Evolutionary conservation across 768 basidiomycete genomes (phyloP).

Genomic region (Lactifluus piperatus): DNA sequence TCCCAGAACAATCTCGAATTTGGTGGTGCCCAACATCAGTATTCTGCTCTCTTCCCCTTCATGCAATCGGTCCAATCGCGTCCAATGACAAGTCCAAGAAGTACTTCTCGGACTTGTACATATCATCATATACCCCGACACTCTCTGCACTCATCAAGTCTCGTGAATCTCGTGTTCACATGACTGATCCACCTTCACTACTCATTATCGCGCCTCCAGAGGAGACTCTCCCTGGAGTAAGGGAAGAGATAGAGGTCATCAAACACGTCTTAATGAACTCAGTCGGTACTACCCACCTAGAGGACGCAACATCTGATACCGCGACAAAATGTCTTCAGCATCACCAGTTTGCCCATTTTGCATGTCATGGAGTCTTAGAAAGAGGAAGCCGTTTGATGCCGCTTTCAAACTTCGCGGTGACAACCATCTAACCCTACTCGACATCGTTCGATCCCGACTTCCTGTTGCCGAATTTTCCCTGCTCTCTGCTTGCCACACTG

Average conservation of each 20-base stretch:
- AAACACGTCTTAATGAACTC: background rate
- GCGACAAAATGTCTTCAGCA: background rate
- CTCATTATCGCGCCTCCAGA: background rate
- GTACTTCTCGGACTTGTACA: conserved; percentile 4
- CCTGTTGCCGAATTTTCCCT: conserved; percentile 5
- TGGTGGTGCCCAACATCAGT: too few species aligned
- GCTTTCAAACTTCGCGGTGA: background rate
- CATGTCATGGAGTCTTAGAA: conserved; percentile 1
- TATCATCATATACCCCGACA: background rate
- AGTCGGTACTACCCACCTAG: background rate
- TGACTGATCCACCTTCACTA: background rate
- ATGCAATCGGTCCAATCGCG: background rate
- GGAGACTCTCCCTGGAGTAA: background rate
- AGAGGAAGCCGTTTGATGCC: background rate
- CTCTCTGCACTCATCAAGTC: conserved; percentile 3
- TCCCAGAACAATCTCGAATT: too few species aligned
- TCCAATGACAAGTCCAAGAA: background rate
- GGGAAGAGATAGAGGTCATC: background rate
- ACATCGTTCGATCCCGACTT: too few species aligned
- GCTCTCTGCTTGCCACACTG: conserved; percentile 9
- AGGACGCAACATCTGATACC: background rate
- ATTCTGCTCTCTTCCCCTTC: too few species aligned
- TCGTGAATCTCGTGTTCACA: background rate
- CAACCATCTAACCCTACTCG: background rate
- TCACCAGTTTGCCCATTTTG: background rate